phyloP scores from a whole-genome alignment of 129 eudicot genomes.

The Oenanthe sinensis region DNA sequence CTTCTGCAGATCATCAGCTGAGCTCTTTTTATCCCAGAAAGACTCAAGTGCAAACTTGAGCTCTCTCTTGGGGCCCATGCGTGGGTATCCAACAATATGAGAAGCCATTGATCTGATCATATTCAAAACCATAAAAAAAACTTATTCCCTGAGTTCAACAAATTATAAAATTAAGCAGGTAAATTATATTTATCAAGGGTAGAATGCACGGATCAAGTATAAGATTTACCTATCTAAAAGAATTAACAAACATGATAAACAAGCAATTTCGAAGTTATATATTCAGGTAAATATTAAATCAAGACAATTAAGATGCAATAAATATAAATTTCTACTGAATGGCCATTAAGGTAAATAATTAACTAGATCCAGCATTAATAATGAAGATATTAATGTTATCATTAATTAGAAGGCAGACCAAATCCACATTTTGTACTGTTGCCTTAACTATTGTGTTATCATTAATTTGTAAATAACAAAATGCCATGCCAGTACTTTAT shows the following conservation, averaged over 20 bases:
- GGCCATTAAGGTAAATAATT: background rate
- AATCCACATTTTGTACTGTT: background rate
- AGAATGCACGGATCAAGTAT: background rate
- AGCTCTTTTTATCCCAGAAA: constrained; percentile 96
- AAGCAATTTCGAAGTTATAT: too few species aligned
- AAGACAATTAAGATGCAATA: background rate
- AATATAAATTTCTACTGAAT: background rate
- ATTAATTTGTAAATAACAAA: background rate
- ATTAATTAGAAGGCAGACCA: background rate
- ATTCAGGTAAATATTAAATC: background rate
- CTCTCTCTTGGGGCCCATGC: constrained; percentile 99
- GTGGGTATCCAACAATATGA: constrained; percentile 97
- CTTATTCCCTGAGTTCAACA: background rate
- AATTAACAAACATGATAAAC: too few species aligned
- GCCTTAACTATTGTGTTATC: background rate
- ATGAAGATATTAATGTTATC: background rate
- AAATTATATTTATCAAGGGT: background rate
- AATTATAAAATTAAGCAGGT: background rate
- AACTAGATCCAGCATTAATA: constrained; percentile 11
- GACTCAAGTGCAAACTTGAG: constrained; percentile 95
- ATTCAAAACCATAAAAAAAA: background rate
- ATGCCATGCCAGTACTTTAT: background rate
- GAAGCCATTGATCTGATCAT: constrained; percentile 77
- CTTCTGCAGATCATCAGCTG: constrained; percentile 79
- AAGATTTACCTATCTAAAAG: background rate